Base-by-base conservation (phyloP, 495 filamentous ascomycete genomes). In the Neurospora sp. region DNA sequence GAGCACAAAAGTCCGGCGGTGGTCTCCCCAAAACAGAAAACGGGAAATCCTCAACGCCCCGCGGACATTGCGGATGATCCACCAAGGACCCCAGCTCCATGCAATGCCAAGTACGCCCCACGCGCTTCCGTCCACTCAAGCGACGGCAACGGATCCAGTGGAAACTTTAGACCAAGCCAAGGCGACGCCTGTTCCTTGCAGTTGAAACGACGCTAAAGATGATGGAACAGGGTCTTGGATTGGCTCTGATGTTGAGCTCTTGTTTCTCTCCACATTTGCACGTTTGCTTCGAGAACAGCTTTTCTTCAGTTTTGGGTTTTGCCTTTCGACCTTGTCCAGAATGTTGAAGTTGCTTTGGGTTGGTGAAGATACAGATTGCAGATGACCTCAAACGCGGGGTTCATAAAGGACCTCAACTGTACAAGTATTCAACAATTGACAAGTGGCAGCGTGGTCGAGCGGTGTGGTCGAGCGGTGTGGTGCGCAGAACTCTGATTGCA, bases 131-230 rank as follows among this genome's bases (percentile, higher is more conserved):
- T 70, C 42, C 69, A 44, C 4, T 31, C 27, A 71, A 35, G 22
- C 22, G 31, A 65, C 39, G 44, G 4, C 35, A 7, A 18, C 16
- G 40, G 31, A 18, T 73, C 75, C 74, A 73, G 69, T 74, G 35
- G 71, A 37, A 39, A 61, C 72, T 39, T 71, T 68, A 40, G 11
- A 27, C 27, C 27, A n/a, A 27, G 0, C 40, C 40, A 31, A 74
- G 38, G 69, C 71, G 39, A 71, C 12, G 71, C 76, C 70, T 77
- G 80, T 78, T 78, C 75, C 75, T 59, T 78, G 80, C 79, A 74
- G 73, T 73, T 81, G 78, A 81, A 80, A 80, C 79, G 73, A 72
- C 42, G 75, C 77, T 74, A 79, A 69, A 40, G 46, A 38, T 14
- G 42, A 61, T 39, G 27, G 53, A 35, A 35, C 53, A 61, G 53